Evolutionary conservation across 441 rosid genomes (phyloP).

Genomic region (Brassica balearica): DNA sequence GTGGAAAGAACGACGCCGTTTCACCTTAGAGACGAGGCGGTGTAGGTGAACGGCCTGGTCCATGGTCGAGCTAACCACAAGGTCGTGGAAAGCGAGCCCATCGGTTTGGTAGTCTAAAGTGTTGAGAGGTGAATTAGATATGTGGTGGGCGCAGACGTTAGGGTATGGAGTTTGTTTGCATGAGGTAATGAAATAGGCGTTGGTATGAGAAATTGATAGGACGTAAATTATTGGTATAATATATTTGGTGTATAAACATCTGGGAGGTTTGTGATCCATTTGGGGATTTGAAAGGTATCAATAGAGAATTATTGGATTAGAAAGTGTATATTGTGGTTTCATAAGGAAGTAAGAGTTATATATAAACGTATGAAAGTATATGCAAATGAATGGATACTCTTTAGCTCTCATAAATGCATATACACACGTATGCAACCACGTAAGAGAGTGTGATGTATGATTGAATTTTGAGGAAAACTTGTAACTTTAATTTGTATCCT

Average conservation of each 20-base stretch:
- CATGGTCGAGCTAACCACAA: slow-evolving; percentile 52
- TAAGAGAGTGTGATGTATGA: slow-evolving; percentile 23
- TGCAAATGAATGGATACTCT: slow-evolving; percentile 28
- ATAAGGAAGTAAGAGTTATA: slow-evolving; percentile 13
- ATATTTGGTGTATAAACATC: slow-evolving; percentile 22
- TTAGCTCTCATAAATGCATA: slow-evolving; percentile 17
- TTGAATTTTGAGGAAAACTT: slow-evolving; percentile 33
- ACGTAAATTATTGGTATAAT: slow-evolving; percentile 28
- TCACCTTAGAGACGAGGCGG: slow-evolving; percentile 49
- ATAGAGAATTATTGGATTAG: slow-evolving; percentile 9
- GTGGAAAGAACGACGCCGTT: slow-evolving; percentile 47
- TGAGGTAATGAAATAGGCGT: slow-evolving; percentile 48
- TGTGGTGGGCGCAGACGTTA: slow-evolving; percentile 53
- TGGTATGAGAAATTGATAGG: slow-evolving; percentile 34
- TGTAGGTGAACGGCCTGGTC: slow-evolving; percentile 63
- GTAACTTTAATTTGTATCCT: slow-evolving; percentile 16
- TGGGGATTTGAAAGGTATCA: slow-evolving; percentile 6
- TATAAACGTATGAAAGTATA: slow-evolving; percentile 6
- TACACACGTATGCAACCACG: slow-evolving; percentile 42
- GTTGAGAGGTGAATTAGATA: slow-evolving; percentile 31
- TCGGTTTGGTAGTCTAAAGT: slow-evolving; percentile 42
- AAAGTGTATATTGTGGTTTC: slow-evolving; percentile 1
- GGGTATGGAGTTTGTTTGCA: slow-evolving; percentile 74
- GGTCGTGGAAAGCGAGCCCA: slow-evolving; percentile 50
- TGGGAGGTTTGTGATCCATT: slow-evolving; percentile 37